phyloP scores from a whole-genome alignment of 768 basidiomycete species.

The Trametes cingulata region DNA sequence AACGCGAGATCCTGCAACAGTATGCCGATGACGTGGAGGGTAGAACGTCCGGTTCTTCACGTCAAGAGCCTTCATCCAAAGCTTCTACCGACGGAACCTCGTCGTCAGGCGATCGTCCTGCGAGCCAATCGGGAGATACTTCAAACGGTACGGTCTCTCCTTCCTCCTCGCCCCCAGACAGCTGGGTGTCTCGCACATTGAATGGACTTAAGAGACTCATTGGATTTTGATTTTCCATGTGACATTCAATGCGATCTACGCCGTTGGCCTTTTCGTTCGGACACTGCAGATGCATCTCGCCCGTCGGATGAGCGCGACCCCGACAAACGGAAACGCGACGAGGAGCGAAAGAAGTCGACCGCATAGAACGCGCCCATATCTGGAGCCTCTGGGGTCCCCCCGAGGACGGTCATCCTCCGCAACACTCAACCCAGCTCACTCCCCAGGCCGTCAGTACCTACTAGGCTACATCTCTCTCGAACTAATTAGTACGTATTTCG shows the following conservation, averaged over 20 bases:
- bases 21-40: slow-evolving; percentile 96
- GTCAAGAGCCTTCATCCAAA: slow-evolving; percentile 22
- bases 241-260: slow-evolving; percentile 37
- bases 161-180: slow-evolving; percentile 56
- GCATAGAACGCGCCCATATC: slow-evolving; percentile 29
- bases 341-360: slow-evolving; percentile 46
- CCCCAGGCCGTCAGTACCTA: slow-evolving; percentile 15
- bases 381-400: background rate
- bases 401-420: slow-evolving; percentile 7
- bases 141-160: slow-evolving; percentile 81
- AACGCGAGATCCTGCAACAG: slow-evolving; percentile 84
- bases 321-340: slow-evolving; percentile 40
- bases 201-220: slow-evolving; percentile 67
- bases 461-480: slow-evolving; percentile 21
- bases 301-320: slow-evolving; percentile 31
- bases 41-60: slow-evolving; percentile 33
- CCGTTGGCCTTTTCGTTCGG: background rate
- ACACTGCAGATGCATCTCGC: slow-evolving; percentile 16
- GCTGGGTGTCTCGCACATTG: slow-evolving; percentile 73
- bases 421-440: too few species aligned
- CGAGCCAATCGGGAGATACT: slow-evolving; percentile 31
- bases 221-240: slow-evolving; percentile 64
- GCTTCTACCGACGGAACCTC: slow-evolving; percentile 25
- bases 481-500: slow-evolving; percentile 26
- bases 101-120: slow-evolving; percentile 23